A percentile compares a stretch with the other conserved stretches of the same genome.
phyloP scores from a whole-genome alignment of 2,329 filamentous ascomycete species.

The Nemania sp. region DNA sequence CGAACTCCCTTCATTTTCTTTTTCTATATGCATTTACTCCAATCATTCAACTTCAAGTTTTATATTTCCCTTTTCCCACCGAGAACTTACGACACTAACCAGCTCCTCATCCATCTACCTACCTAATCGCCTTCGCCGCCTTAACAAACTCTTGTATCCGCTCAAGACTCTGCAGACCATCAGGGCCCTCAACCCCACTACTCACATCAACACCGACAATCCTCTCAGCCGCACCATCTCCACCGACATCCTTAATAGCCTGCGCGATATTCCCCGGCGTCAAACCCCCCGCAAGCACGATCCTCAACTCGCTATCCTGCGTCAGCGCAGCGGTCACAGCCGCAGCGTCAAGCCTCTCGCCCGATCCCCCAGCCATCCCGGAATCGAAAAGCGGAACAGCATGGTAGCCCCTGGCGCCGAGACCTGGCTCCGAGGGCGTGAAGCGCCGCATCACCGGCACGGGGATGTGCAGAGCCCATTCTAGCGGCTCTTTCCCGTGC shows the following conservation, averaged over 20 bases:
- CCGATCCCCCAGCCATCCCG: constrained; percentile 70
- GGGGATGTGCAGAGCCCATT: constrained; percentile 88
- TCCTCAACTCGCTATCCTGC: constrained; percentile 68
- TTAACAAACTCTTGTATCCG: constrained; percentile 83
- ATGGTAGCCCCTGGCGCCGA: constrained; percentile 79
- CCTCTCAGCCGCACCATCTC: constrained; percentile 59
- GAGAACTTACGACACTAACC: too few relatives aligned
- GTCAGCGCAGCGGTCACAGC: constrained; percentile 69
- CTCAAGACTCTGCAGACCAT: constrained; percentile 76
- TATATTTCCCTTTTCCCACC: too few relatives aligned
- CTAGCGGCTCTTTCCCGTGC: constrained; percentile 87
- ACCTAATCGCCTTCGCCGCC: constrained; percentile 66
- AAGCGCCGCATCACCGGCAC: constrained; percentile 91
- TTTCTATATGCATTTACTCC: not conserved
- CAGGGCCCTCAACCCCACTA: constrained; percentile 84
- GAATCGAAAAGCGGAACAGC: constrained; percentile 84
- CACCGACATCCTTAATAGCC: constrained; percentile 64
- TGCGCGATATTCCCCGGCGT: constrained; percentile 76
- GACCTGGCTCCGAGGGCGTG: constrained; percentile 71
- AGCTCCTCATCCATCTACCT: constrained; percentile 22
- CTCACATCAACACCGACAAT: constrained; percentile 89
- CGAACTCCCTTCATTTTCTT: not conserved
- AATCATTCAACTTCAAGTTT: not conserved
- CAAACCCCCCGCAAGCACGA: constrained; percentile 85
- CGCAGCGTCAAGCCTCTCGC: constrained; percentile 72